Conservation (phyloP, 108 stramenopile species). For the Phaeodactylum tricornutum region DNA sequence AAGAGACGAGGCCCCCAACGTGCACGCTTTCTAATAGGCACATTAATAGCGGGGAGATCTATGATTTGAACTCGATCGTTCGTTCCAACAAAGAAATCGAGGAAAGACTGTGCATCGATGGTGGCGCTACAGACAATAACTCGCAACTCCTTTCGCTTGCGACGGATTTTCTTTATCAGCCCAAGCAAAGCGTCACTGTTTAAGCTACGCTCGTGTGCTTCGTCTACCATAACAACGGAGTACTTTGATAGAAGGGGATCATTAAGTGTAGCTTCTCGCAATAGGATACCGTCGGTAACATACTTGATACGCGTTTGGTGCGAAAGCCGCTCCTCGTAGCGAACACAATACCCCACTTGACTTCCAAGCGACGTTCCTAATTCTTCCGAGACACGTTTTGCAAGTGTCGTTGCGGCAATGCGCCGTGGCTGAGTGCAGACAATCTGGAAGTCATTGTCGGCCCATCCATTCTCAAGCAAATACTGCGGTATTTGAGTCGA, state of each 20-base stretch:
- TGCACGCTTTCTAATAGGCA: slow-evolving; percentile 11
- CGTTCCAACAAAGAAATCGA: slow-evolving; percentile 75
- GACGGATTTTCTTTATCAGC: slow-evolving; percentile 75
- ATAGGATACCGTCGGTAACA: slow-evolving; percentile 87
- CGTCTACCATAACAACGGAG: slow-evolving; percentile 92
- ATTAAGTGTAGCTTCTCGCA: slow-evolving; percentile 75
- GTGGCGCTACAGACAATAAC: slow-evolving; percentile 96
- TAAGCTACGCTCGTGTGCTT: slow-evolving; percentile 90
- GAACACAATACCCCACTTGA: slow-evolving; percentile 68
- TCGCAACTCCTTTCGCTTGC: slow-evolving; percentile 63
- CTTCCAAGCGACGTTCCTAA: slow-evolving; percentile 26
- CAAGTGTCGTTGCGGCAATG: slow-evolving; percentile 82
- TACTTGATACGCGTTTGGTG: slow-evolving; percentile 59
- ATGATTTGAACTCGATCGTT: slow-evolving; percentile 5
- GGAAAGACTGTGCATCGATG: slow-evolving; percentile 87
- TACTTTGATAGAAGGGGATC: slow-evolving; percentile 90
- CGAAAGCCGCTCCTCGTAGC: slow-evolving; percentile 61
- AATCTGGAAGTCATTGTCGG: slow-evolving; percentile 53
- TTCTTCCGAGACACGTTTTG: slow-evolving; percentile 73
- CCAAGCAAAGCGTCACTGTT: slow-evolving; percentile 90
- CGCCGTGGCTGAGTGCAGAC: slow-evolving; percentile 88
- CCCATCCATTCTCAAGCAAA: slow-evolving; percentile 83
- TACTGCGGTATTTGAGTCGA: slow-evolving; percentile 92
- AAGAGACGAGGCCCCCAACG: slow-evolving; percentile 23
- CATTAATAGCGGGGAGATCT: not conserved